phyloP scores from a whole-genome alignment of 208 protist genomes.

The Trypanosoma vivax region DNA sequence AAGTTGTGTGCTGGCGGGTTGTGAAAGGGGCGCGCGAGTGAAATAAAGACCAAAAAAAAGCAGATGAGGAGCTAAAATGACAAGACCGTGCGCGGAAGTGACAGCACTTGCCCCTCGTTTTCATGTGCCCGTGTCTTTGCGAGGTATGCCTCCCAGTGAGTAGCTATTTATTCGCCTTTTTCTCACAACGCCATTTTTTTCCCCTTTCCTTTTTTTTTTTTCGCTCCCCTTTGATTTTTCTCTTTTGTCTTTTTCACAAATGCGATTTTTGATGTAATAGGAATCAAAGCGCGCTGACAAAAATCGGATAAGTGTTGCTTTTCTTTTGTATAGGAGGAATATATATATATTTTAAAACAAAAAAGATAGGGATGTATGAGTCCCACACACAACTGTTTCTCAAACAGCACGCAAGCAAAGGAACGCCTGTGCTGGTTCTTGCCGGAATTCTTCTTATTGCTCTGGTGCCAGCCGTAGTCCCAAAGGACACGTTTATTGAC shows the following conservation, averaged over 20 bases:
- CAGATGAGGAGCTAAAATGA: too few relatives aligned
- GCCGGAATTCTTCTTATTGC: slow-evolving; percentile 34
- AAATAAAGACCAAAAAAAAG: too few relatives aligned
- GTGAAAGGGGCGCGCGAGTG: too few relatives aligned
- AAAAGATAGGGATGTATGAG: slow-evolving; percentile 22
- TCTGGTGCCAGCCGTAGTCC: slow-evolving; percentile 23
- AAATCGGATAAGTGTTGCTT: too few relatives aligned
- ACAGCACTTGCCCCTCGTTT: too few relatives aligned
- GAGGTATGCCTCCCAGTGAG: neutral
- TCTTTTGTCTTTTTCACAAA: slow-evolving; percentile 9
- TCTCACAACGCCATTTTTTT: slow-evolving; percentile 1
- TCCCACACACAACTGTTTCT: slow-evolving; percentile 8
- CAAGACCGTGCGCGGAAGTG: too few relatives aligned
- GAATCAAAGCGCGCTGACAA: too few relatives aligned
- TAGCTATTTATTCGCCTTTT: slow-evolving; percentile 3
- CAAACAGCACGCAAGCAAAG: slow-evolving; percentile 29
- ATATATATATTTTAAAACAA: slow-evolving; percentile 1
- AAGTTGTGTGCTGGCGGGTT: too few relatives aligned
- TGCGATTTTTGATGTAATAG: neutral
- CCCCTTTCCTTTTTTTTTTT: slow-evolving; percentile 7
- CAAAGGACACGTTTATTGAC: slow-evolving; percentile 35
- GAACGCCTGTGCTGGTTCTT: slow-evolving; percentile 33
- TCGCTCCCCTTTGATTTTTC: neutral
- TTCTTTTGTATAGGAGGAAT: too few relatives aligned
- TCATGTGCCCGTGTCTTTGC: too few relatives aligned